Percentiles rank a stretch among this genome's conserved stretches.
Conservation (phyloP, 345 rosid species). For the Heritiera fomes region DNA sequence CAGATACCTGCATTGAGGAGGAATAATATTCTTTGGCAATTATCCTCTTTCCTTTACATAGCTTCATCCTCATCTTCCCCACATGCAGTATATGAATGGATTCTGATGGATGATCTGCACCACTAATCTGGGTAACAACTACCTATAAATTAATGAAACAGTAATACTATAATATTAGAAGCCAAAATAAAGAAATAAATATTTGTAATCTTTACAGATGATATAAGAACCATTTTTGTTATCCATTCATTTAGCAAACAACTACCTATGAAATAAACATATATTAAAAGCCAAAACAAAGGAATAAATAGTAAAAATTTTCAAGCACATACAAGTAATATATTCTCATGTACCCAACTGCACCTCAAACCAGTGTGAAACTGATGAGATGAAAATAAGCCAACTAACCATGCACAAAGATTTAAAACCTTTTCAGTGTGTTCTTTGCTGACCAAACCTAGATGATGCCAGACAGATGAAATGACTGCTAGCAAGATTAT, state of each 20-base stretch:
- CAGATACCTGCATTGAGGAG: constrained; percentile 71
- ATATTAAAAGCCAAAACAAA: neutral
- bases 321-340: neutral
- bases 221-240: neutral
- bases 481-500: neutral
- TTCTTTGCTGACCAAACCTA: neutral
- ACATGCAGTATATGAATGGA: constrained; percentile 86
- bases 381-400: neutral
- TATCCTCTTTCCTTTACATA: constrained; percentile 68
- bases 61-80: constrained; percentile 97
- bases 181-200: neutral
- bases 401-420: neutral
- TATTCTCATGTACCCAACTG: neutral
- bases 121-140: constrained; percentile 77
- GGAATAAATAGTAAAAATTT: neutral
- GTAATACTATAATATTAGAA: neutral
- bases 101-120: constrained; percentile 65
- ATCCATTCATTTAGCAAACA: constrained; percentile 66
- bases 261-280: constrained; percentile 48
- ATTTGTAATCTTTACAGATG: neutral
- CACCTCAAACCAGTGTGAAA: neutral
- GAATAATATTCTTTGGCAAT: constrained; percentile 89
- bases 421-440: neutral
- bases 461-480: neutral
- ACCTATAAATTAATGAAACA: constrained; percentile 45